phyloP scores from a whole-genome alignment of 176 grass and related monocot genomes.

The Metroxylon sagu region DNA sequence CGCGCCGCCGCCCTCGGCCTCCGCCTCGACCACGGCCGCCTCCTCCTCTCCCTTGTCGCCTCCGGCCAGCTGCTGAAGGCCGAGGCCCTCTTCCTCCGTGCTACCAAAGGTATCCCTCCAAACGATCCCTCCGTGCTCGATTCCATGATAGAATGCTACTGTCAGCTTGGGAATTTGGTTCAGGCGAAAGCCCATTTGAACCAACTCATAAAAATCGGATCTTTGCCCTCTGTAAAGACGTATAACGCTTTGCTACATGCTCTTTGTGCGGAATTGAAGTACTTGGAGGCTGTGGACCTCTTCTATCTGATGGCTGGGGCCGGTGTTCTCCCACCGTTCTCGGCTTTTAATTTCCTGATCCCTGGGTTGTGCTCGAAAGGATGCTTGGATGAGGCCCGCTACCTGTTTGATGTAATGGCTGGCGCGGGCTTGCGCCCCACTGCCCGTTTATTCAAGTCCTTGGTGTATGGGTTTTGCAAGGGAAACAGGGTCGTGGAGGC shows the following conservation, averaged over 20 bases:
- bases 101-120: not conserved
- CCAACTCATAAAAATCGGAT: conserved; percentile 20
- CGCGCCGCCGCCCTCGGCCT: conserved; percentile 8
- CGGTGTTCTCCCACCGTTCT: conserved; percentile 2
- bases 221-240: conserved; percentile 16
- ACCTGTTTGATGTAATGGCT: conserved; percentile 4
- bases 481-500: conserved; percentile 7
- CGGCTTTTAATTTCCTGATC: conserved; percentile 5
- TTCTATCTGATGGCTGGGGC: conserved; percentile 14
- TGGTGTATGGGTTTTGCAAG: conserved; percentile 17
- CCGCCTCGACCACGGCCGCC: not conserved
- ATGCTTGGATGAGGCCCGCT: conserved; percentile 11
- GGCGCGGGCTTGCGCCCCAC: not conserved
- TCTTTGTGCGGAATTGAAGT: conserved; percentile 8
- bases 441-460: conserved; percentile 4
- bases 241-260: conserved; percentile 5
- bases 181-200: conserved; percentile 10
- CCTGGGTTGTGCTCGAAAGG: conserved; percentile 14
- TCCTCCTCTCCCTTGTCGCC: conserved; percentile 8
- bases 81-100: conserved; percentile 5
- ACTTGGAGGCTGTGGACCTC: conserved; percentile 21
- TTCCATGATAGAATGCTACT: conserved; percentile 13
- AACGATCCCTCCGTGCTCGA: conserved; percentile 17
- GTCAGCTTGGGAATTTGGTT: conserved; percentile 12
- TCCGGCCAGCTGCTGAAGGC: conserved; percentile 8